Base-by-base conservation (phyloP, 805 yeast species). In the Pichia californica region DNA sequence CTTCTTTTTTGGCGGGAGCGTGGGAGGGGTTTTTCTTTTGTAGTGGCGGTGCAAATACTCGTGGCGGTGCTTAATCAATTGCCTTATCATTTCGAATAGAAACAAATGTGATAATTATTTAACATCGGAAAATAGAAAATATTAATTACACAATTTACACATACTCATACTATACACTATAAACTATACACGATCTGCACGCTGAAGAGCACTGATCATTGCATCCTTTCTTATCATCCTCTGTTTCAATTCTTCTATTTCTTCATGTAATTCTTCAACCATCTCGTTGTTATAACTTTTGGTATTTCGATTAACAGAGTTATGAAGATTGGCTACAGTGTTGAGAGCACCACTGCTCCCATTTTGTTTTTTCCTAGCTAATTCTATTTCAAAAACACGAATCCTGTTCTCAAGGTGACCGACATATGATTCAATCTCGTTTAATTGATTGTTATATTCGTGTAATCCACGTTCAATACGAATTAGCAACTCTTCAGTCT, bases 181-280 rank as follows among this genome's bases (percentile, higher is more conserved):
- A n/a, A n/a, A n/a, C n/a, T n/a, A n/a, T n/a, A 20, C 21, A 19
- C n/a, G 14, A 23, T 36, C 41, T 16, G 35, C 44, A 7, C 46
- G 31, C 30, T 49, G 52, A 5, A 88, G 65, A 1, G 91, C 88
- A 47, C 74, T 77, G 45, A 88, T 84, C 50, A 88, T 81, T 36
- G 80, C 79, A 52, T 88, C 95, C 59, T 88, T 88, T 49, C 83
- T 85, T 36, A 74, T 71, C 31, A 85, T 55, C 35, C 74, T 69
- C 39, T 77, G 81, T 52, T 74, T 73, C 51, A 89, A 66, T 40
- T 80, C 87, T 37, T 63, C 53, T 13, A 88, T 76, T 54, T 84
- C 91, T 38, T 79, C 86, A 45, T 76, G 81, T 51, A 80, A 81
- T 35, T 81, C 46, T 7, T 26, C 29, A 3, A 41, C 23, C 13